phyloP scores from a whole-genome alignment of 352 stramenopile genomes.

The Pilasporangium apinafurcum region DNA sequence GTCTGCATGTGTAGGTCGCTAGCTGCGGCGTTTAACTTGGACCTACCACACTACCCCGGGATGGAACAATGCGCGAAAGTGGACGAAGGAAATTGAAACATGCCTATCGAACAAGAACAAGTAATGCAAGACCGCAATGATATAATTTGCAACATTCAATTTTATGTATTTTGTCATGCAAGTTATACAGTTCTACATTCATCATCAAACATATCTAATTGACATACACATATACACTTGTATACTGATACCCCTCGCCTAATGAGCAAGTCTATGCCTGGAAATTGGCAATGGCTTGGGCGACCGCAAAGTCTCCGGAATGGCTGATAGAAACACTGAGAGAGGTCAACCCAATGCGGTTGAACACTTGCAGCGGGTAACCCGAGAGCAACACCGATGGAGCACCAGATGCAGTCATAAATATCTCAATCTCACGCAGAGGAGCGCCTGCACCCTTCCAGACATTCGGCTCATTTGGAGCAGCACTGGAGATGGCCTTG shows the following conservation, averaged over 20 bases:
- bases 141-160: too few relatives aligned
- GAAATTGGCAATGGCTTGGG: slow-evolving; percentile 76
- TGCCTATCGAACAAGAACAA: background rate
- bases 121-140: background rate
- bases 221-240: slow-evolving; percentile 1
- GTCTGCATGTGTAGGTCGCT: slow-evolving; percentile 22
- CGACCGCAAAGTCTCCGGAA: slow-evolving; percentile 82
- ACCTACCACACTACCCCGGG: slow-evolving; percentile 51
- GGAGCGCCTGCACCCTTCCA: slow-evolving; percentile 70
- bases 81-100: background rate
- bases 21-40: slow-evolving; percentile 53
- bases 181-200: background rate
- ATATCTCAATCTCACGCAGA: slow-evolving; percentile 83
- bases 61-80: slow-evolving; percentile 63
- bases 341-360: slow-evolving; percentile 60
- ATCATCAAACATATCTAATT: slow-evolving; percentile 3
- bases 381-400: slow-evolving; percentile 74
- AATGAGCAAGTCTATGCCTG: slow-evolving; percentile 13
- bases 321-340: slow-evolving; percentile 88
- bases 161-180: slow-evolving; percentile 3
- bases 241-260: background rate
- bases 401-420: slow-evolving; percentile 70
- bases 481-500: slow-evolving; percentile 84
- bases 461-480: slow-evolving; percentile 53
- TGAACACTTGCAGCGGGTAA: slow-evolving; percentile 71